These are phyloP conservation scores for Podila epicladia DNA, from an alignment of 192 early-diverging fungal species.

Conservation along the genomic window DNA sequence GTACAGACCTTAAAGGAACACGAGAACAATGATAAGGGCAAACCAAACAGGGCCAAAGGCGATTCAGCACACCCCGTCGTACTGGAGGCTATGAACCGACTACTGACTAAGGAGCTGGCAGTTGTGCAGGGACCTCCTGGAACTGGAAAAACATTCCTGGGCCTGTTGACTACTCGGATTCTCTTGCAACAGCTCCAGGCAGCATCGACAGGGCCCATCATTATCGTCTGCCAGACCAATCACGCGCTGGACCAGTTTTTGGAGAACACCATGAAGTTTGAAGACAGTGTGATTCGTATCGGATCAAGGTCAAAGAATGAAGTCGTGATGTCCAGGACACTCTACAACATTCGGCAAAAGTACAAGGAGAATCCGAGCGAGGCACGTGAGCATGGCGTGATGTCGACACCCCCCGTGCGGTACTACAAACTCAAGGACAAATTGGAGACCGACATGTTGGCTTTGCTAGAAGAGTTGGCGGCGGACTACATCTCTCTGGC, in stretches of 20 bases:
- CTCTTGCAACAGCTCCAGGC: conserved; percentile 50
- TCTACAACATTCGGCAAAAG: conserved; percentile 51
- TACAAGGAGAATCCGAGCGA: conserved; percentile 24
- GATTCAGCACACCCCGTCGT: conserved; percentile 6
- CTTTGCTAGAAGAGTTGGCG: conserved; percentile 49
- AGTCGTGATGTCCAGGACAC: conserved; percentile 26
- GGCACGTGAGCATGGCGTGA: conserved; percentile 4
- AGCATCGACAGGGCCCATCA: conserved; percentile 45
- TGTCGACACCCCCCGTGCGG: neutral
- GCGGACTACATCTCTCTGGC: conserved; percentile 55
- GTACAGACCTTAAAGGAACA: conserved; percentile 10
- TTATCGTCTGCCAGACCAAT: conserved; percentile 68
- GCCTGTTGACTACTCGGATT: conserved; percentile 56
- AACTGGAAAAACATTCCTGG: conserved; percentile 68
- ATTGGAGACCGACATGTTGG: conserved; percentile 40
- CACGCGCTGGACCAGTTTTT: conserved; percentile 61
- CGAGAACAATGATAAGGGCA: neutral
- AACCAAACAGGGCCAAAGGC: too few species aligned
- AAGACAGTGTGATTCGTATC: conserved; percentile 56
- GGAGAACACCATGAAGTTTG: conserved; percentile 55
- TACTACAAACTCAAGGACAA: conserved; percentile 42
- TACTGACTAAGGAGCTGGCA: conserved; percentile 55
- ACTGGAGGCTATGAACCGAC: conserved; percentile 55
- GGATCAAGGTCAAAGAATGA: conserved; percentile 61
- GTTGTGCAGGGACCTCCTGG: conserved; percentile 69